Conservation (phyloP, 2,329 filamentous ascomycete species). For the Xylariales sp. region DNA sequence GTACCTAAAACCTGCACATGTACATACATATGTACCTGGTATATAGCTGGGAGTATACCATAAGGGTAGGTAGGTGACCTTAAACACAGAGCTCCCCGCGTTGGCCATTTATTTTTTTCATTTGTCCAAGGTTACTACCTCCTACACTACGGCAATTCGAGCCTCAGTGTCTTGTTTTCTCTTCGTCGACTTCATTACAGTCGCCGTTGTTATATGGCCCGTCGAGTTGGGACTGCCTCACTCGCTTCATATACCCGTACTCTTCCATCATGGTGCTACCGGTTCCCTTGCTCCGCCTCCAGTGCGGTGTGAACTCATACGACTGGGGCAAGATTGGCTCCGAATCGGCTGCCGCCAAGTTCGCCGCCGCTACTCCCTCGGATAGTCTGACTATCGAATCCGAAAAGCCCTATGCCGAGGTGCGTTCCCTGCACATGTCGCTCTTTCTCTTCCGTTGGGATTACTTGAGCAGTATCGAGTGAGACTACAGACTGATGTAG, state of each 20-base stretch:
- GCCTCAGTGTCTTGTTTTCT: too few species aligned
- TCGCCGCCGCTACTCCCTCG: constrained; percentile 84
- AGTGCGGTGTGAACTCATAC: constrained; percentile 96
- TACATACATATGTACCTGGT: too few species aligned
- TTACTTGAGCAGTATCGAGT: neutral
- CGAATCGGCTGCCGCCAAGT: constrained; percentile 88
- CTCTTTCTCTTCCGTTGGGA: neutral
- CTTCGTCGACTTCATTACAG: too few species aligned
- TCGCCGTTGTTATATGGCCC: too few species aligned
- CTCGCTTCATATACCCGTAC: neutral
- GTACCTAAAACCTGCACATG: too few species aligned
- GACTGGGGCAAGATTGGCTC: constrained; percentile 97
- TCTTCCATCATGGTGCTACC: constrained; percentile 62
- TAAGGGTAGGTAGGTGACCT: too few species aligned
- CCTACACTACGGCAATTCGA: too few species aligned
- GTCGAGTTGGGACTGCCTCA: neutral
- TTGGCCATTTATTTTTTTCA: too few species aligned
- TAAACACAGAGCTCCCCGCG: too few species aligned
- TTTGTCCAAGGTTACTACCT: too few species aligned
- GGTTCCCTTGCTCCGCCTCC: constrained; percentile 85
- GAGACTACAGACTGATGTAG: constrained; percentile 20
- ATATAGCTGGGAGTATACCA: too few species aligned
- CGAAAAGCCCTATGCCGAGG: constrained; percentile 95
- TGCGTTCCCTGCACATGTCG: constrained; percentile 52
- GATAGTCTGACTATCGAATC: constrained; percentile 80